Base-by-base conservation (phyloP, 2,329 filamentous ascomycete genomes). In the Alternaria sp. region DNA sequence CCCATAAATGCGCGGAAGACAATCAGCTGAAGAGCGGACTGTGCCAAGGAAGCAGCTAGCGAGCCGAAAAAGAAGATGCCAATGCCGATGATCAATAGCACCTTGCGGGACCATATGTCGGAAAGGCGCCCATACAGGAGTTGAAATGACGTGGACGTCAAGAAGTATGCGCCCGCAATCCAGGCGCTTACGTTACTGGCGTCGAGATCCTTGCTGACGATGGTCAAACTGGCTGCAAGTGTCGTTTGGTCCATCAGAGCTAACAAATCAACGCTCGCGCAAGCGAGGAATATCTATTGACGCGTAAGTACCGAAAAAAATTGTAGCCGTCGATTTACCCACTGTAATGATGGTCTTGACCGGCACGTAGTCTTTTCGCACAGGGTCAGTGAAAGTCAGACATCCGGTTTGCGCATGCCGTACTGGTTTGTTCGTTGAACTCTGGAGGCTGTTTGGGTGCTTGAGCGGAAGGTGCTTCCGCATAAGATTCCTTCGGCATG, bases 61-160 rank as follows among this genome's bases (percentile, higher is more conserved):
- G 70, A 88, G 84, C 10, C 83, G 83, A 34, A 88, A 57, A 69
- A 68, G 50, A 68, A 68, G 3, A 68, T 24, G 80, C 80, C 9
- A 88, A 78, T 36, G 86, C 73, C 1, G 76, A 78, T 9, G 85
- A 76, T 82, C 82, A 10, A 78, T 78, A 17, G 88, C 66, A 66
- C 63, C 42, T 68, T 70, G 51, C 67, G 65, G 37, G 86, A 86
- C 59, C 88, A 82, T 2, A 88, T 85, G 71, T 89, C 86, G 0
- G 85, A 87, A 2, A 88, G 69, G 4, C 86, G 81, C 10, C 87
- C 87, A 68, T 89, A 89, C 0, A 90, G 80, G 57, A 88, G 84
- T 63, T 88, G 86, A 61, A 89, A 90, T 31, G 85, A 84, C 0
- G 87, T 89, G 56, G 84, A 85, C 28, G 84, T 84, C 34, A 87